These are phyloP conservation scores for Hermanozyma aechmeae DNA, from an alignment of 805 yeast species.

Conservation along the genomic window DNA sequence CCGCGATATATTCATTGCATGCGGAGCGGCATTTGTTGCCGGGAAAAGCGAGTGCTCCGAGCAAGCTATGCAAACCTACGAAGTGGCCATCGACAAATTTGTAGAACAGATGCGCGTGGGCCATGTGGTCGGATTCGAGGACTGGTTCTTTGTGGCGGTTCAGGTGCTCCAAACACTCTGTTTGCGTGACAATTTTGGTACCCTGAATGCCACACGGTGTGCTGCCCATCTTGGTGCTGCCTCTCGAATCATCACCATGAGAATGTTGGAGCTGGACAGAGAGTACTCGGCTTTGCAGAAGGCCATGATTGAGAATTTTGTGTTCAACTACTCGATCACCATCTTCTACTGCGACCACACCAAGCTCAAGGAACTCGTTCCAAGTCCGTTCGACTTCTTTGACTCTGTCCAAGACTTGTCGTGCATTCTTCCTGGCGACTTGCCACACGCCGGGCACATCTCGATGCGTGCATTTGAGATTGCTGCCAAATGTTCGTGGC, in stretches of 20 bases:
- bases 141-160: conserved; percentile 10
- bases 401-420: conserved; percentile 1
- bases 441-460: conserved; percentile 3
- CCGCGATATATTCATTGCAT: conserved; percentile 7
- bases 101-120: conserved; percentile 3
- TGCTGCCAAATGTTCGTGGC: conserved; percentile 11
- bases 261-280: neutral
- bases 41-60: no score
- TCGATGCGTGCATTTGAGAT: conserved; percentile 8
- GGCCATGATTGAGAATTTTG: conserved; percentile 7
- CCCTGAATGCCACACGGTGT: conserved; percentile 8
- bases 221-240: conserved; percentile 10
- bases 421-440: neutral
- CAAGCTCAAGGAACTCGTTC: conserved; percentile 4
- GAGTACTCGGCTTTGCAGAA: conserved; percentile 5
- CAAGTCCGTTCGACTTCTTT: conserved; percentile 7
- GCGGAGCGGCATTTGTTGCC: conserved; percentile 9
- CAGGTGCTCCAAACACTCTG: conserved; percentile 9
- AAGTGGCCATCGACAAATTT: conserved; percentile 4
- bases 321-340: conserved; percentile 9
- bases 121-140: conserved; percentile 4
- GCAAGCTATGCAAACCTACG: no score
- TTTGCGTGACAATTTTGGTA: conserved; percentile 5
- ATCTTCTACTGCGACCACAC: conserved; percentile 8
- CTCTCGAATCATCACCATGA: conserved; percentile 1